Base-by-base conservation (phyloP, 306 rosid genomes). In the Hippophae gyantsensis region DNA sequence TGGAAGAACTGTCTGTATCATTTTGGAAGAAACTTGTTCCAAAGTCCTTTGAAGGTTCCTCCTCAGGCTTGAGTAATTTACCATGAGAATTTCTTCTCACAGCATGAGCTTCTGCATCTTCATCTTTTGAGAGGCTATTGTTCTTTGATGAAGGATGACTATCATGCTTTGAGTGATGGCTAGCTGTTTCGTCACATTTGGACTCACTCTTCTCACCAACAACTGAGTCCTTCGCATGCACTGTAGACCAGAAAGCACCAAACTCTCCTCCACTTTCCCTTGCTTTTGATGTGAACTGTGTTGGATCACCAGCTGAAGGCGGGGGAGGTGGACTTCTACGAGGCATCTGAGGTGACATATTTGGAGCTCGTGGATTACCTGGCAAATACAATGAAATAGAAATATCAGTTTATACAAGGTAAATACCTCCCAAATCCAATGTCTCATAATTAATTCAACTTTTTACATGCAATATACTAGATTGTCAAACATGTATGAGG, bases 201-300 rank as follows among this genome's bases (percentile, higher is more conserved):
- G 85, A 79, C 52, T 62, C 69, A 27, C 71, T 70, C 75, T 76
- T 90, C 71, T 78, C 83, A 10, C 66, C 49, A 38, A 57, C 67
- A 58, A 56, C 54, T 13, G 86, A 69, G 27, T 78, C 81, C 62
- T 73, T 76, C 43, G 88, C 96, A 70, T 92, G 98, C 74, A 73
- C 73, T 46, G 89, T 78, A 62, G 93, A 85, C 99, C 99, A 87
- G 80, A 88, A 92, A 43, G 88, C 95, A 60, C 98, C 98, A 71
- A 87, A 79, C 64, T 67, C 74, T 51, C 83, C 94, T 57, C 71
- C 90, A 70, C 62, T 77, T 62, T 79, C 85, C 63, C 79, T 85
- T 60, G 76, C 80, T 74, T 58, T 74, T 18, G 95, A 64, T 54
- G 78, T 42, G 59, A 77, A 62, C 57, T 79, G 95, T 72, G 84